Evolutionary conservation across 2,329 filamentous ascomycete genomes (phyloP).

Genomic region (Aspergillus texensis): DNA sequence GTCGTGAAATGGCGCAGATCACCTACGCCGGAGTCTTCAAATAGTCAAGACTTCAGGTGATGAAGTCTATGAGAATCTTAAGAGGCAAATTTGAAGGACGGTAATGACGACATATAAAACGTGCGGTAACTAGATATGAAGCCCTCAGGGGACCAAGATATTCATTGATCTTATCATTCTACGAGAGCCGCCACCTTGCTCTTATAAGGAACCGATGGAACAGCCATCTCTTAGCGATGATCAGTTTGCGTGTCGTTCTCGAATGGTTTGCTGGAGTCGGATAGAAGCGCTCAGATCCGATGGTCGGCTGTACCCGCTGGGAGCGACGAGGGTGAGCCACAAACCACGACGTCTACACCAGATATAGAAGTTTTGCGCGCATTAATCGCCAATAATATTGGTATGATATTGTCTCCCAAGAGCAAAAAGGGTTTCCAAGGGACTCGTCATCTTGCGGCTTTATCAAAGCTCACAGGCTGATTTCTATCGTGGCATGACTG

Average conservation of each 20-base stretch:
- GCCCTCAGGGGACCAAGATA: not conserved
- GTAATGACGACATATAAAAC: not conserved
- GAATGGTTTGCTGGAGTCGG: conserved; percentile 2
- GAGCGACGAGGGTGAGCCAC: not conserved
- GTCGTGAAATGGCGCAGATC: not conserved
- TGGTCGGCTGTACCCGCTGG: conserved; percentile 16
- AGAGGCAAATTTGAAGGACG: not conserved
- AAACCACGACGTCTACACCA: conserved; percentile 2
- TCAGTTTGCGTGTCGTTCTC: conserved; percentile 4
- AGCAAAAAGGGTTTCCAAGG: not conserved
- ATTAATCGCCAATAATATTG: not conserved
- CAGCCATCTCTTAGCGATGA: conserved; percentile 4
- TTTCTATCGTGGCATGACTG: not conserved
- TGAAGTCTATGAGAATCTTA: not conserved
- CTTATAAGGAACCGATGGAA: not conserved
- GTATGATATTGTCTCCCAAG: not conserved
- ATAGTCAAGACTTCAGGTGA: not conserved
- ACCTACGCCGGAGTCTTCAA: not conserved
- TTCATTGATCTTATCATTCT: conserved; percentile 6
- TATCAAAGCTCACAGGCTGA: conserved; percentile 4
- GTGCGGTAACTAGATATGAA: not conserved
- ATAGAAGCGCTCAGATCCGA: conserved; percentile 18
- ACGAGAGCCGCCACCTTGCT: not conserved
- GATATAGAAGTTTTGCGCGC: not conserved
- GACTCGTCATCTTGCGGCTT: conserved; percentile 8